Evolutionary conservation across 805 yeast genomes (phyloP).

Genomic region (Naumovozyma dairenensis): DNA sequence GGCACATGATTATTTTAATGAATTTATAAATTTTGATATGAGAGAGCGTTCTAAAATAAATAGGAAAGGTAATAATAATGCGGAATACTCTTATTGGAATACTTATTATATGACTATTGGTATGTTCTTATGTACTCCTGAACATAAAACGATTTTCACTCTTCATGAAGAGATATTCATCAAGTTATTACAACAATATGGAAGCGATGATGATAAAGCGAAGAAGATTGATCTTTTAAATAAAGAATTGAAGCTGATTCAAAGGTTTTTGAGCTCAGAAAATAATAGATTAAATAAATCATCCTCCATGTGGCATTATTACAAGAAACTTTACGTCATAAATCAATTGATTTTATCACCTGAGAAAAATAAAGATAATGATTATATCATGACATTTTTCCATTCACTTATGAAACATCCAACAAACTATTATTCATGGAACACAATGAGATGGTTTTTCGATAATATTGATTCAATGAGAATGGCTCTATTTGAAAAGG

Average conservation of each 20-base stretch:
- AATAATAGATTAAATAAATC: slow-evolving; percentile 31
- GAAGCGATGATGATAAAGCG: slow-evolving; percentile 1
- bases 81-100: too few relatives aligned
- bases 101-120: slow-evolving; percentile 27
- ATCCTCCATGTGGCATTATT: slow-evolving; percentile 31
- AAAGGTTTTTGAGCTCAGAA: slow-evolving; percentile 26
- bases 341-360: slow-evolving; percentile 1
- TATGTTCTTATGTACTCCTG: slow-evolving; percentile 29
- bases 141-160: slow-evolving; percentile 28
- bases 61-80: too few relatives aligned
- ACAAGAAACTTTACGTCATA: slow-evolving; percentile 24
- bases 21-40: too few relatives aligned
- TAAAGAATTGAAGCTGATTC: slow-evolving; percentile 11
- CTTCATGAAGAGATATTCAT: slow-evolving; percentile 22
- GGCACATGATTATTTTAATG: slow-evolving; percentile 20
- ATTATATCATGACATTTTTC: slow-evolving; percentile 14
- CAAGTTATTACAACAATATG: slow-evolving; percentile 4
- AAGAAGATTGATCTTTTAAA: slow-evolving; percentile 7
- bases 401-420: slow-evolving; percentile 27
- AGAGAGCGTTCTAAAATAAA: too few relatives aligned
- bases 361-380: background rate
- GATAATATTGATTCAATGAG: slow-evolving; percentile 14
- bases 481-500: slow-evolving; percentile 5
- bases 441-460: slow-evolving; percentile 27
- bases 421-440: slow-evolving; percentile 35